Conservation (phyloP, 208 protist genomes). For the Phytomonas sp. region DNA sequence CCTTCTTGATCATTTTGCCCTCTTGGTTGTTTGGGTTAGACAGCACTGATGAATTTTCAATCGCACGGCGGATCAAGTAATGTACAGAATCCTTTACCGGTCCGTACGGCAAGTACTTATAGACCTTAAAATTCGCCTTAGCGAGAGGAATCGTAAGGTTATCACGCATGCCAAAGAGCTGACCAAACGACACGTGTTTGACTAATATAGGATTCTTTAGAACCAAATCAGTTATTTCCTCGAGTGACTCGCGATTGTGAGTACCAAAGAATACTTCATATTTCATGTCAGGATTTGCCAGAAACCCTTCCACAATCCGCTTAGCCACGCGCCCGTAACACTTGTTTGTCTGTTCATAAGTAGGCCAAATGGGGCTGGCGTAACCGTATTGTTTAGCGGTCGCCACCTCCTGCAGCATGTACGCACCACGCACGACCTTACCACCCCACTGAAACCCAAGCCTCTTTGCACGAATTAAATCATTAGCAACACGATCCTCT, state of each 20-base stretch:
- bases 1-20: slow-evolving; percentile 62
- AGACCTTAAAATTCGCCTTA: slow-evolving; percentile 71
- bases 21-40: slow-evolving; percentile 41
- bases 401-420: slow-evolving; percentile 88
- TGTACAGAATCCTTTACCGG: slow-evolving; percentile 93
- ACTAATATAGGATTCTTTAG: slow-evolving; percentile 30
- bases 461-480: slow-evolving; percentile 72
- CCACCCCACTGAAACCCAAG: slow-evolving; percentile 87
- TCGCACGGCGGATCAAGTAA: slow-evolving; percentile 92
- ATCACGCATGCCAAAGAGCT: slow-evolving; percentile 96
- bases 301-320: slow-evolving; percentile 55
- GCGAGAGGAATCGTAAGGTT: slow-evolving; percentile 92
- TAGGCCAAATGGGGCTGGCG: slow-evolving; percentile 86
- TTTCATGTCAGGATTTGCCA: slow-evolving; percentile 31
- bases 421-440: slow-evolving; percentile 96
- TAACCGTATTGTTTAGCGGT: slow-evolving; percentile 71
- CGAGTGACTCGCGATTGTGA: slow-evolving; percentile 89
- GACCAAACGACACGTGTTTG: slow-evolving; percentile 78
- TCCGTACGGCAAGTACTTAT: slow-evolving; percentile 96
- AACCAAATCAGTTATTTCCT: slow-evolving; percentile 60
- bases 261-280: slow-evolving; percentile 87
- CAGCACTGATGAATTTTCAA: slow-evolving; percentile 92
- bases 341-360: slow-evolving; percentile 86
- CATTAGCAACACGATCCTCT: slow-evolving; percentile 73
- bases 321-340: slow-evolving; percentile 81